A percentile compares a stretch with the other conserved stretches of the same genome.
These are phyloP conservation scores for Hygrocybe coccinea DNA, from an alignment of 768 basidiomycete species.

Conservation along the genomic window DNA sequence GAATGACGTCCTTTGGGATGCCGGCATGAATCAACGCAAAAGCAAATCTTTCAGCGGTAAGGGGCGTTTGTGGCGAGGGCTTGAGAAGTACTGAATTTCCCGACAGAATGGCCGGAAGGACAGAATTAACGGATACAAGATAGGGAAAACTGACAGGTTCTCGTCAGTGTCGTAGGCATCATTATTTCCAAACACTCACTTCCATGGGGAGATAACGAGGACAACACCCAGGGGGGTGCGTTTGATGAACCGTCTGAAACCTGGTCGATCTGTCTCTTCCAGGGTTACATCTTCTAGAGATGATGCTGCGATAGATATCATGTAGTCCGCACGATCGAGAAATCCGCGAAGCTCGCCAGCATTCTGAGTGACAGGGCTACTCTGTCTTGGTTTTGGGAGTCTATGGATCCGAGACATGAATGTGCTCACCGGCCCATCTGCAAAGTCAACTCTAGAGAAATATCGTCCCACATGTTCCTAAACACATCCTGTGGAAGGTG, in stretches of 20 bases:
- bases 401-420: not conserved
- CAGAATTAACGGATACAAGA: constrained; percentile 84
- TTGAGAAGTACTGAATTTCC: constrained; percentile 91
- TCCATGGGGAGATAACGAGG: constrained; percentile 88
- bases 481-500: constrained; percentile 41
- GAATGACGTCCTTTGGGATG: constrained; percentile 67
- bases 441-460: constrained; percentile 69
- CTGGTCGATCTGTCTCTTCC: constrained; percentile 73
- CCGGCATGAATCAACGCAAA: constrained; percentile 68
- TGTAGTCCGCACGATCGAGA: constrained; percentile 74
- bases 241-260: constrained; percentile 78
- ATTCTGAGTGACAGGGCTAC: constrained; percentile 73
- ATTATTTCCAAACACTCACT: constrained; percentile 45
- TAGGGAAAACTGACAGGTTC: constrained; percentile 66
- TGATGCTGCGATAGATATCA: constrained; percentile 77
- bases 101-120: constrained; percentile 86
- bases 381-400: not conserved
- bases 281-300: constrained; percentile 72
- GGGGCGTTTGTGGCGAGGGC: constrained; percentile 94
- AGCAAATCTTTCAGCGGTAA: constrained; percentile 77
- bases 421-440: constrained; percentile 85
- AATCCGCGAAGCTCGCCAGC: constrained; percentile 78
- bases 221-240: constrained; percentile 84
- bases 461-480: constrained; percentile 48
- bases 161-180: not conserved